Percentiles rank a stretch among this genome's conserved stretches.
Conservation (phyloP, 208 protist genomes). For the Phytomonas francai region DNA sequence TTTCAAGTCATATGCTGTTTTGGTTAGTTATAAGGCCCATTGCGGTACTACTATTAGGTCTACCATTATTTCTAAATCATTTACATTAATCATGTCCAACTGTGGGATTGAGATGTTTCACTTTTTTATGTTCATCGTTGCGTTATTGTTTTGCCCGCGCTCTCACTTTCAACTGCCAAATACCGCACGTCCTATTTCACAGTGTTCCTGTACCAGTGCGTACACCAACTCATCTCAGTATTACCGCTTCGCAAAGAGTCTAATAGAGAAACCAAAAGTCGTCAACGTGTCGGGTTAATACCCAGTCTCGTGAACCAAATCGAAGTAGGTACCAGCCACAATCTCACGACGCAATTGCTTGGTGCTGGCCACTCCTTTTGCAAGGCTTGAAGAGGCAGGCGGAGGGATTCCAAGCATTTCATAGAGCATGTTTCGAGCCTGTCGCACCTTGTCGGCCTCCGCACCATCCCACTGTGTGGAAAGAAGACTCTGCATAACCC, state of each 20-base stretch:
- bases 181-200: neutral
- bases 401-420: slow-evolving; percentile 48
- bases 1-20: neutral
- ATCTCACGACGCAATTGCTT: slow-evolving; percentile 11
- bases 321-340: slow-evolving; percentile 68
- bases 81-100: neutral
- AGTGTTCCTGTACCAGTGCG: neutral
- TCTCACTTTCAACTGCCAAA: neutral
- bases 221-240: neutral
- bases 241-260: neutral
- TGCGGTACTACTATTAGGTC: neutral
- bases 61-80: neutral
- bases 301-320: slow-evolving; percentile 75
- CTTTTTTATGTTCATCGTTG: neutral
- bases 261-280: neutral
- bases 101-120: neutral
- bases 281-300: slow-evolving; percentile 33
- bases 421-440: slow-evolving; percentile 74
- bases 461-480: slow-evolving; percentile 73
- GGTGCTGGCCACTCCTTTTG: slow-evolving; percentile 12
- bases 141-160: no score
- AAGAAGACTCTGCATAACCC: slow-evolving; percentile 56
- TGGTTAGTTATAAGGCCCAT: neutral
- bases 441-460: slow-evolving; percentile 48
- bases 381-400: slow-evolving; percentile 7